These are phyloP conservation scores for Komagataella mondaviorum DNA, from an alignment of 805 yeast genomes.

Conservation along the genomic window DNA sequence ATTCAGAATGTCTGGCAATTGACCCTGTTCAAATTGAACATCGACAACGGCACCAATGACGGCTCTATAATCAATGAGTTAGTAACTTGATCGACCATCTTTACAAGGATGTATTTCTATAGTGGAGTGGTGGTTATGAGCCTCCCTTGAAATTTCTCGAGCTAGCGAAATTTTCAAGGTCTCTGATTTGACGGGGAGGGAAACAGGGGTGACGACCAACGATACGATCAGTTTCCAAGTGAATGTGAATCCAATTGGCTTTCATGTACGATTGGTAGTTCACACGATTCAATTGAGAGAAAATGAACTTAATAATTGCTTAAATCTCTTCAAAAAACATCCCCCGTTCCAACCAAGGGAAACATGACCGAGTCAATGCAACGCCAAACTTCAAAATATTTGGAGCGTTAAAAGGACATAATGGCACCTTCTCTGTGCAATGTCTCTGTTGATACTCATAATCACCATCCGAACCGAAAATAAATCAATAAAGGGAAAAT, in stretches of 20 bases:
- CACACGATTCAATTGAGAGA: not conserved
- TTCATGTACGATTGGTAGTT: not conserved
- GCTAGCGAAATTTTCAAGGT: constrained; percentile 4
- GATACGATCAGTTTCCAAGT: not conserved
- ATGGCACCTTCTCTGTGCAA: not conserved
- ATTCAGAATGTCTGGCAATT: constrained; percentile 93
- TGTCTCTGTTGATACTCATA: not conserved
- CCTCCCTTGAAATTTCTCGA: constrained; percentile 6
- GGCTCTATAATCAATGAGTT: constrained; percentile 40
- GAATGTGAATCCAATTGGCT: not conserved
- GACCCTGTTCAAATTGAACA: constrained; percentile 96
- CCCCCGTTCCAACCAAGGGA: not conserved
- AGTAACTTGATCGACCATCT: constrained; percentile 6
- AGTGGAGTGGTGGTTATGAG: constrained; percentile 7
- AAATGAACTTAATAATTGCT: not conserved
- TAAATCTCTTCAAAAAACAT: too few relatives aligned
- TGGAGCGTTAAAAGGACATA: not conserved
- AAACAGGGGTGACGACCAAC: not conserved
- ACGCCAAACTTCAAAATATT: not conserved
- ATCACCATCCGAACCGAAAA: not conserved
- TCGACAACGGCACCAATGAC: constrained; percentile 99
- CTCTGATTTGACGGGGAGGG: constrained; percentile 4
- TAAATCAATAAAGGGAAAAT: not conserved
- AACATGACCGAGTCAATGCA: not conserved
- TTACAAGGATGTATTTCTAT: not conserved